These are phyloP conservation scores for Colletotrichum liaoningense DNA, from an alignment of 2,329 filamentous ascomycete genomes.

Conservation along the genomic window DNA sequence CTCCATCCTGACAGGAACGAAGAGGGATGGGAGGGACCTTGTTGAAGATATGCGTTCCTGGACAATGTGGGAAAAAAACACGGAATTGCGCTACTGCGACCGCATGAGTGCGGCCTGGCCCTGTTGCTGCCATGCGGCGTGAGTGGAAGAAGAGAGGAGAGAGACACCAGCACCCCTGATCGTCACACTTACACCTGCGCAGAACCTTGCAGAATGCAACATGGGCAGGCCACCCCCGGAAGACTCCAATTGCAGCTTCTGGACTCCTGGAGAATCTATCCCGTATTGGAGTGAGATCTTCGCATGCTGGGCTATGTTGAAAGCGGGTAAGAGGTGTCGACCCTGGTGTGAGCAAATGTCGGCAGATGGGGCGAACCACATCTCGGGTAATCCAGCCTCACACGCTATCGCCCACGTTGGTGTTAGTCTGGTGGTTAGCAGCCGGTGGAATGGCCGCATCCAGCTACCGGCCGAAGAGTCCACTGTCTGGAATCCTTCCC, in stretches of 20 bases:
- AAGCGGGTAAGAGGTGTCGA: not conserved
- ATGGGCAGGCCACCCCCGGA: slow-evolving; percentile 8
- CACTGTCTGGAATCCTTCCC: slow-evolving; percentile 12
- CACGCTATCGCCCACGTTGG: slow-evolving; percentile 3
- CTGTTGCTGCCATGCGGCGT: not conserved
- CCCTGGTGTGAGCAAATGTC: slow-evolving; percentile 18
- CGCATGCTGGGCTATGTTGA: not conserved
- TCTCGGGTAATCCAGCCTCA: slow-evolving; percentile 26
- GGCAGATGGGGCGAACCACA: slow-evolving; percentile 26
- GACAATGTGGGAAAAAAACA: not conserved
- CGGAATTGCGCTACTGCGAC: not conserved
- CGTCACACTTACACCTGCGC: not conserved
- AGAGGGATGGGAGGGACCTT: slow-evolving; percentile 6
- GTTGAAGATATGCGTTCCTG: slow-evolving; percentile 25
- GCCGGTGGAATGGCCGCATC: slow-evolving; percentile 19
- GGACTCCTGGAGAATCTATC: not conserved
- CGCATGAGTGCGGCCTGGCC: not conserved
- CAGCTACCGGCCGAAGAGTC: slow-evolving; percentile 9
- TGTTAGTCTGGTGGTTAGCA: slow-evolving; percentile 7
- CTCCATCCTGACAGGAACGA: slow-evolving; percentile 18
- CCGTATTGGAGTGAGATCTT: slow-evolving; percentile 23
- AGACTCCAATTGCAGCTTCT: slow-evolving; percentile 4
- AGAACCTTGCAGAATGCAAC: slow-evolving; percentile 8
- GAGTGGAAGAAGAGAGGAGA: not conserved
- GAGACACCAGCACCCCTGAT: slow-evolving; percentile 12